Conservation (phyloP, 2,329 filamentous ascomycete species). For the Aspergillus fischeri region DNA sequence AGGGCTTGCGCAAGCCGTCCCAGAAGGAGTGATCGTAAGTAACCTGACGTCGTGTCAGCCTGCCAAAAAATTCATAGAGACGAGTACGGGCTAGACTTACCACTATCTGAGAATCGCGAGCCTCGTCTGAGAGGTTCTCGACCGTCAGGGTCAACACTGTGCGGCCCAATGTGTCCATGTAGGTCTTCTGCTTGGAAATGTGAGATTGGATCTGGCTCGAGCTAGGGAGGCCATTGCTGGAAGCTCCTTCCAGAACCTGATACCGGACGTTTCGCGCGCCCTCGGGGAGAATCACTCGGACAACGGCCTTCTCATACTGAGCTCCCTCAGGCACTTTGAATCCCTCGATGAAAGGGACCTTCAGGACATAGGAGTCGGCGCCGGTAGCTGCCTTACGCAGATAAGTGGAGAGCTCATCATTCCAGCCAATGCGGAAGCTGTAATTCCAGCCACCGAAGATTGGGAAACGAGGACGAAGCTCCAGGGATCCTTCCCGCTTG, state of each 20-base stretch:
- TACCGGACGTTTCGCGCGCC: constrained; percentile 61
- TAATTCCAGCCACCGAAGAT: constrained; percentile 98
- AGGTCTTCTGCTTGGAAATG: constrained; percentile 73
- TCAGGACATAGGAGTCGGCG: constrained; percentile 73
- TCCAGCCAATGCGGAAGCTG: constrained; percentile 95
- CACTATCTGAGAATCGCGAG: constrained; percentile 75
- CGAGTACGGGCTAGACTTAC: constrained; percentile 37
- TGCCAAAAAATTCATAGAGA: not conserved
- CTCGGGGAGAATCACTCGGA: constrained; percentile 85
- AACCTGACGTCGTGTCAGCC: constrained; percentile 41
- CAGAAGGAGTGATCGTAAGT: constrained; percentile 78
- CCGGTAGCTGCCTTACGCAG: constrained; percentile 58
- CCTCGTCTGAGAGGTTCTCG: constrained; percentile 84
- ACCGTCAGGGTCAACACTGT: constrained; percentile 77
- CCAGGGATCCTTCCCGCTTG: constrained; percentile 73
- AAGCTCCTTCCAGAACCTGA: constrained; percentile 72
- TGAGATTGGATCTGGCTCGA: constrained; percentile 48
- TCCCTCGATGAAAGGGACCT: constrained; percentile 88
- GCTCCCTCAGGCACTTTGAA: constrained; percentile 81
- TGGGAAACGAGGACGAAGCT: constrained; percentile 92
- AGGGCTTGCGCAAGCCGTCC: constrained; percentile 77
- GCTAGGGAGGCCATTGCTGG: constrained; percentile 65
- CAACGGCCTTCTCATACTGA: constrained; percentile 74
- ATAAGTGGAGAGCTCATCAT: constrained; percentile 74
- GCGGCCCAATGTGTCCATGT: constrained; percentile 88